Evolutionary conservation across 2,329 filamentous ascomycete genomes (phyloP), one percentile per base, ranked within the genome.

Genomic region (Arthrobotrys pseudoclavata): DNA sequence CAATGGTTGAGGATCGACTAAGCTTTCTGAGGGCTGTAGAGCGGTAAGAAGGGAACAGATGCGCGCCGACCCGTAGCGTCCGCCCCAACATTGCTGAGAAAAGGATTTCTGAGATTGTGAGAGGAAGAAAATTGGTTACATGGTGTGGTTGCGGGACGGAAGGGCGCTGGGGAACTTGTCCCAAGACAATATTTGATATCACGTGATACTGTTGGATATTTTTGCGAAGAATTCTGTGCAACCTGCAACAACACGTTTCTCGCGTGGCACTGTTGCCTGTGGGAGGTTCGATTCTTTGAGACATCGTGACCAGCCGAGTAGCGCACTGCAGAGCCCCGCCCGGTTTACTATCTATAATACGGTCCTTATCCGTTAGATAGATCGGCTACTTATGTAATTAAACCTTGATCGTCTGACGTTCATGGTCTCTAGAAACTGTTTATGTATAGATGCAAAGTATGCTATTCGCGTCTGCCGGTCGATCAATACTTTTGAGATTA

Each of bases 121-220:
- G 34, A 29, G 37, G 29, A 37, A 13, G n/a, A 34, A 50, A 45
- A 60, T 26, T 40, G 48, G 37, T 70, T 70, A 70, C 64, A 70
- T 76, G 52, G 20, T 57, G 60, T 50, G 48, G 50, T 40, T 48
- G 31, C 42, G 34, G 60, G 57, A 26, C 31, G 50, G 60, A 57
- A 34, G 53, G 26, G 29, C n/a, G 34, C 42, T 64, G 62, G 10
- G 22, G 15, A 18, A 22, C 15, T 20, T 20, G 52, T 45, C 29
- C 31, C 34, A 18, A 64, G 45, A 45, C 42, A 48, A 50, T 61
- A 37, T 63, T 57, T 63, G 63, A 69, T 69, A 69, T 76, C 71
- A 76, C 71, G 71, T 76, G 71, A 50, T 64, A 26, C 12, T 76
- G 71, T 76, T 76, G 64, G 15, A 76, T 69, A 7, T 45, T 45